Conservation (phyloP, 2,329 filamentous ascomycete species). For the Botrytis paeoniae region DNA sequence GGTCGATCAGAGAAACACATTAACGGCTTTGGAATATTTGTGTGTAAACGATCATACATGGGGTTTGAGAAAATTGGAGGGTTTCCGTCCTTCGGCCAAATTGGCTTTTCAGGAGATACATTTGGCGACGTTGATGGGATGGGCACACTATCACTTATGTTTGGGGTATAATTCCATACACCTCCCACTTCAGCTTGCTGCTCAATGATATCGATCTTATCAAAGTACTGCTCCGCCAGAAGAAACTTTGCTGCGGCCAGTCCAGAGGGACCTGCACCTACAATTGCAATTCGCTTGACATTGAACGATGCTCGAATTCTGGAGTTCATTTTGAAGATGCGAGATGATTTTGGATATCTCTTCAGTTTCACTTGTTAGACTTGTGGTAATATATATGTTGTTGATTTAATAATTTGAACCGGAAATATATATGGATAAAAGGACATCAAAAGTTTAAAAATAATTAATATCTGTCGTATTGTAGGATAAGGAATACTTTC, state of each 20-base stretch:
- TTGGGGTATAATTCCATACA: conserved; percentile 73
- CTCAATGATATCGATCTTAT: conserved; percentile 74
- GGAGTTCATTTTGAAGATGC: conserved; percentile 29
- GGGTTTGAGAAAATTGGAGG: conserved; percentile 69
- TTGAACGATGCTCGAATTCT: conserved; percentile 27
- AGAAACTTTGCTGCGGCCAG: conserved; percentile 80
- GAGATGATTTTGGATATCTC: background rate
- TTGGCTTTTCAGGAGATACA: conserved; percentile 60
- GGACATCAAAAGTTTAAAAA: background rate
- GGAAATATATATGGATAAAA: background rate
- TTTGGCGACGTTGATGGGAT: conserved; percentile 70
- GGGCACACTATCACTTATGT: conserved; percentile 45
- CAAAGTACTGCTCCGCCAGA: conserved; percentile 65
- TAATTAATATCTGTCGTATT: background rate
- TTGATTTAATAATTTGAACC: no score
- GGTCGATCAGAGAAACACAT: conserved; percentile 76
- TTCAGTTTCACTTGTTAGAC: background rate
- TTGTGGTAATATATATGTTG: background rate
- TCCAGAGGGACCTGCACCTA: conserved; percentile 80
- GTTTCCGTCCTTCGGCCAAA: conserved; percentile 43
- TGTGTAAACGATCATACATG: conserved; percentile 78
- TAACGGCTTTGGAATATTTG: conserved; percentile 77
- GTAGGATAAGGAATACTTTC: background rate
- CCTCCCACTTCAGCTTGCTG: conserved; percentile 75
- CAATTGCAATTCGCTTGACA: conserved; percentile 66